A percentile compares a stretch with the other conserved stretches of the same genome.
These are phyloP conservation scores for Dispira simplex DNA, from an alignment of 192 early-diverging fungal genomes.

Conservation along the genomic window DNA sequence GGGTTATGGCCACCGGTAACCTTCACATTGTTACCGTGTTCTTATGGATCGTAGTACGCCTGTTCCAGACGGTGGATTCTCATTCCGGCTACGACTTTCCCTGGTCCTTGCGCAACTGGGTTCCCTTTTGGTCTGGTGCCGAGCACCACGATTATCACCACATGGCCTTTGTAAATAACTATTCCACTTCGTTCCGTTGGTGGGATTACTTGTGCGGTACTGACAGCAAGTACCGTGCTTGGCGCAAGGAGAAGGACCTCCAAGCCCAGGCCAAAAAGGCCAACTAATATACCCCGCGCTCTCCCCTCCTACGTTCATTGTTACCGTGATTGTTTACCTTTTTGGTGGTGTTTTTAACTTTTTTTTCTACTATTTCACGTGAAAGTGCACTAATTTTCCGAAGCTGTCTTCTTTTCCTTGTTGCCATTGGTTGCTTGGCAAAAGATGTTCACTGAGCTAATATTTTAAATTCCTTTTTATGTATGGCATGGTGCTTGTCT, in stretches of 20 bases:
- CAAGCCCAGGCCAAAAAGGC: background rate
- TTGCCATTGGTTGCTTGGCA: no score
- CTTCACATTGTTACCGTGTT: constrained; percentile 78
- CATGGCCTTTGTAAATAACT: constrained; percentile 60
- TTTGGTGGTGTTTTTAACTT: no score
- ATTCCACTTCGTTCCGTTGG: constrained; percentile 73
- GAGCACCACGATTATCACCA: constrained; percentile 96
- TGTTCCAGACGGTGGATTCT: constrained; percentile 73
- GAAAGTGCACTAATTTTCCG: no score
- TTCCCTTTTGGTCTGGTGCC: constrained; percentile 83
- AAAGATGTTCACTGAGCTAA: no score
- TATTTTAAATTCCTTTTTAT: no score
- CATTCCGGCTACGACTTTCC: constrained; percentile 95
- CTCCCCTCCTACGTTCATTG: no score
- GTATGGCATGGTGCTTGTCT: no score
- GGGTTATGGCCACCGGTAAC: constrained; percentile 40
- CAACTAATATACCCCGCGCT: background rate
- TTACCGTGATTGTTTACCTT: no score
- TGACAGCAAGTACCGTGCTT: constrained; percentile 54
- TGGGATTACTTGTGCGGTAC: constrained; percentile 85
- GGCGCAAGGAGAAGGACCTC: background rate
- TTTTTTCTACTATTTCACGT: no score
- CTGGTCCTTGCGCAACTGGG: constrained; percentile 72
- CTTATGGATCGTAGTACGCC: constrained; percentile 64
- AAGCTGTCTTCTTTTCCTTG: no score